Evolutionary conservation across 2,329 filamentous ascomycete genomes (phyloP), one percentile per base, ranked within the genome.

Genomic region (Nectriaceae sp.): DNA sequence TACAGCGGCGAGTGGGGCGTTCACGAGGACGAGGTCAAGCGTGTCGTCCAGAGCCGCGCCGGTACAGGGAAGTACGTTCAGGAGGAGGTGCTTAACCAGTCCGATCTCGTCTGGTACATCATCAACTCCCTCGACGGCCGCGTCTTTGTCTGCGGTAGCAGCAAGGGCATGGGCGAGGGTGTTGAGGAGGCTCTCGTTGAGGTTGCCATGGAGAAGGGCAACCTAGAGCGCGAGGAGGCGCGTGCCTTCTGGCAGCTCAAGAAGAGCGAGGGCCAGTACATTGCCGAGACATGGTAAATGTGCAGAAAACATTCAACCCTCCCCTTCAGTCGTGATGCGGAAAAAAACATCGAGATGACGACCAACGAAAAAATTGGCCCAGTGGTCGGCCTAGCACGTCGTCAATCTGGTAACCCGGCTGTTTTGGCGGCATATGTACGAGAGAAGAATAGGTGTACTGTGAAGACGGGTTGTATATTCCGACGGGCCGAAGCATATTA

Each of bases 91-190:
- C 78, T 83, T 11, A 80, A 89, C 55, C 94, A 97, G 68, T 90
- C 92, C 2, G 94, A 97, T 65, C 80, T 97, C n/a, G 93, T 97
- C 15, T 99, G 94, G 94, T 96, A 90, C 69, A 91, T 97, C 55
- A 89, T 96, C 76, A 97, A 97, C 68, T 85, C 91, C 2, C 78
- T 97, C n/a, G 94, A 99, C 63, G 94, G 94, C 1, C 85, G 94
- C 44, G 85, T 97, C 44, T 99, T 99, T 67, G 94, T 99, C 49
- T 99, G 94, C 68, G 94, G 94, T 42, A 95, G 89, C 71, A 91
- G 85, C 64, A 91, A 90, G 74, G 94, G 94, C 47, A 99, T 99
- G 94, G 94, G 94, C 50, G 94, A 97, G 70, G 94, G 94, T 38
- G 94, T 99, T 3, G 89, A 97, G 67, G 79, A 85, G 40, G 89